Conservation (phyloP, 345 rosid genomes). For the Durio zibethinus region DNA sequence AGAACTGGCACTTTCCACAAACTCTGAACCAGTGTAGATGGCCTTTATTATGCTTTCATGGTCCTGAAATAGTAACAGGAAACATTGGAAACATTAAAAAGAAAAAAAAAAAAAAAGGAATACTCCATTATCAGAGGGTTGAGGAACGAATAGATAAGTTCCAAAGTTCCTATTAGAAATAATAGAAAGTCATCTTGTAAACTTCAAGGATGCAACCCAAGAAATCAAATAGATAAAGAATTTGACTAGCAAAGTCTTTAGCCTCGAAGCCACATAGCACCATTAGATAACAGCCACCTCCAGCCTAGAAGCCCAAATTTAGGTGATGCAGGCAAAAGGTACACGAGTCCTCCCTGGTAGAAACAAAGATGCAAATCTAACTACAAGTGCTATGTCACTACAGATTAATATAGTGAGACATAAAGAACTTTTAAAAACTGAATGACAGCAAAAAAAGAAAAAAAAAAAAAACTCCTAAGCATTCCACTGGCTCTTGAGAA, state of each 20-base stretch:
- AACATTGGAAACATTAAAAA: not conserved
- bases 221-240: not conserved
- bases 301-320: not conserved
- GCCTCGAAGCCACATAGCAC: not conserved
- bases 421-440: not conserved
- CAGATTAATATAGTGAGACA: not conserved
- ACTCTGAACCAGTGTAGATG: conserved; percentile 74
- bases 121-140: not conserved
- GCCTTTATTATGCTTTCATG: conserved; percentile 72
- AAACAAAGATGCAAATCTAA: not conserved
- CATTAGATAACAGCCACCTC: not conserved
- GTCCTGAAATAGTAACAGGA: conserved; percentile 35
- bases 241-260: not conserved
- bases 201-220: not conserved
- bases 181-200: not conserved
- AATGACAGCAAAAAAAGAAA: not conserved
- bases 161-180: not conserved
- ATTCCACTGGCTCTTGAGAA: not conserved
- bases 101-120: not conserved
- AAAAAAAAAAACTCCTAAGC: not conserved
- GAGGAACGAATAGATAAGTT: not conserved
- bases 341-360: conserved; percentile 15
- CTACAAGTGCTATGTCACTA: not conserved
- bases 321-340: not conserved
- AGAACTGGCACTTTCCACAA: conserved; percentile 39